phyloP scores from a whole-genome alignment of 2,329 filamentous ascomycete genomes.

The Plectosphaerella plurivora region DNA sequence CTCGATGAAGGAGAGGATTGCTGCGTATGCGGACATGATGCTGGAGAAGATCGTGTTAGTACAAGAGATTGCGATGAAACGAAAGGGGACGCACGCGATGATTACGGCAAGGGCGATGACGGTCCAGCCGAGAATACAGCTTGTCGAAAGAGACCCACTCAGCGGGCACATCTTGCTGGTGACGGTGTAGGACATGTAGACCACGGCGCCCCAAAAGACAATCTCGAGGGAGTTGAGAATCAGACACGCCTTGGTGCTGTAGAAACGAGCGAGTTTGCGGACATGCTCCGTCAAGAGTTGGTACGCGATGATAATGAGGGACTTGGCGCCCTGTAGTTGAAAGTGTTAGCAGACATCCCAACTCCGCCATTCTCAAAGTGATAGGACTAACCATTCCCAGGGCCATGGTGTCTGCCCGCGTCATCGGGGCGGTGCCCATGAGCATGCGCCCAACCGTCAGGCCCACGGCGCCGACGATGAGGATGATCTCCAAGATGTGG shows the following conservation, averaged over 20 bases:
- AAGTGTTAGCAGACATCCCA: background rate
- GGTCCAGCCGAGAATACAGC: background rate
- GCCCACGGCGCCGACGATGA: slow-evolving; percentile 5
- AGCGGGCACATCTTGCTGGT: background rate
- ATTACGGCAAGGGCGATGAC: background rate
- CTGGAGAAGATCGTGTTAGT: background rate
- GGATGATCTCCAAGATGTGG: slow-evolving; percentile 6
- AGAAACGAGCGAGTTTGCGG: slow-evolving; percentile 25
- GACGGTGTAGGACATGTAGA: background rate
- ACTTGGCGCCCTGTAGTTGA: slow-evolving; percentile 24
- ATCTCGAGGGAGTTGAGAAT: slow-evolving; percentile 35
- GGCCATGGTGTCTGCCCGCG: slow-evolving; percentile 9
- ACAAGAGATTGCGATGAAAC: background rate
- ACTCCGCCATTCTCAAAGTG: background rate
- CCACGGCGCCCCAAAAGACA: slow-evolving; percentile 28
- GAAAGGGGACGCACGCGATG: background rate
- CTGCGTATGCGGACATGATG: background rate
- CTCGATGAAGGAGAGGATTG: background rate
- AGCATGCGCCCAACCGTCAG: slow-evolving; percentile 1
- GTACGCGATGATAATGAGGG: slow-evolving; percentile 32
- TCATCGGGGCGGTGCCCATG: background rate
- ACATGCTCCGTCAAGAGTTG: slow-evolving; percentile 31
- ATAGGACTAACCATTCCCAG: slow-evolving; percentile 5
- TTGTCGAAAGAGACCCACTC: background rate
- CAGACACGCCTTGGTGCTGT: slow-evolving; percentile 31